Evolutionary conservation across 2,329 filamentous ascomycete genomes (phyloP), one percentile per base, ranked within the genome.

Genomic region (Aspergillus novoparasiticus): DNA sequence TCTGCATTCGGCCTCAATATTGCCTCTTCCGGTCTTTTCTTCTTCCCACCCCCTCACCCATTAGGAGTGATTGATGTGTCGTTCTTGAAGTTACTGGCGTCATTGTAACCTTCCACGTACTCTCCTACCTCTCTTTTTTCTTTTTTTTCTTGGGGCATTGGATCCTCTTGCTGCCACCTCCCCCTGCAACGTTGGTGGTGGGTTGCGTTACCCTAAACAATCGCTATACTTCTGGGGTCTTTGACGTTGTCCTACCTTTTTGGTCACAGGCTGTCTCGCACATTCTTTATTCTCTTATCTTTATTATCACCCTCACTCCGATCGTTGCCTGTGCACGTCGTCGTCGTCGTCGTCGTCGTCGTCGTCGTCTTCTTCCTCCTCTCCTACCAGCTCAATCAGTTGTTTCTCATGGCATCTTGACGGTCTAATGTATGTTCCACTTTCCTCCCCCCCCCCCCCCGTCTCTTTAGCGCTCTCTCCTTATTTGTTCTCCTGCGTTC

Each of bases 381-480:
- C 43, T 46, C 53, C 64, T 26, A n/a, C n/a, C n/a, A n/a, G n/a
- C n/a, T 45, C 50, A 67, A 65, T 46, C 58, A 67, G 67, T 71
- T 69, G 66, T 66, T 71, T 71, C 70, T 69, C 67, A 76, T 76
- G 74, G 74, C 74, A 72, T 64, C 71, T 63, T 72, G 66, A 74
- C 67, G 66, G 62, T 65, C 59, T 54, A 23, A 67, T 67, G 73
- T 76, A 75, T 65, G 73, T 74, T 61, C 64, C 61, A 67, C 65
- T 28, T 28, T 28, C 41, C 63, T 53, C 53, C 64, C 63, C 12
- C 64, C 64, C 63, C 12, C 64, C 57, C 60, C 63, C 64, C 61
- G 53, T 55, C 30, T 61, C 63, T 63, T 64, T 64, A 60, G 64
- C 68, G 45, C 68, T 65, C 67, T 21, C 50, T 66, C 67, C 66